A percentile compares a stretch with the other conserved stretches of the same genome.
phyloP scores from a whole-genome alignment of 352 stramenopile species.

The Blastocystis sp. region DNA sequence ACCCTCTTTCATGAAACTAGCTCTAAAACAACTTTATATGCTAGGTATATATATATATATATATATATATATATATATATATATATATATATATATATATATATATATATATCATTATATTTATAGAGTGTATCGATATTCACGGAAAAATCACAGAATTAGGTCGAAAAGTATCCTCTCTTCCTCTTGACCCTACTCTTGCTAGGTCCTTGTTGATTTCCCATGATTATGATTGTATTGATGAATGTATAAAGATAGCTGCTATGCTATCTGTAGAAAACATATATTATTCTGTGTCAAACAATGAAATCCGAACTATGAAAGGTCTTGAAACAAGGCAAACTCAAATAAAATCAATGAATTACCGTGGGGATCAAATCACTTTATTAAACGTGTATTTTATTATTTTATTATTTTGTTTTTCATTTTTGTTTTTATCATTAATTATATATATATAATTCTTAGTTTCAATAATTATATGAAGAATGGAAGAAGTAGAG shows the following conservation, averaged over 20 bases:
- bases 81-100: no score
- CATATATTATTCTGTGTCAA: conserved; percentile 45
- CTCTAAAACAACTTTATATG: conserved; percentile 54
- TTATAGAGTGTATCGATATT: no score
- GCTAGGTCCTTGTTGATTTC: conserved; percentile 56
- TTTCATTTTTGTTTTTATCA: no score
- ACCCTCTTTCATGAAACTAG: conserved; percentile 57
- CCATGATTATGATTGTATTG: conserved; percentile 48
- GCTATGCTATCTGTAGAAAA: conserved; percentile 62
- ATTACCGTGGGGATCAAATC: conserved; percentile 43
- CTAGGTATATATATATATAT: conserved; percentile 46
- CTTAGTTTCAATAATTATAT: conserved; percentile 31
- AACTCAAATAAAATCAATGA: conserved; percentile 39
- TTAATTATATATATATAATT: neutral
- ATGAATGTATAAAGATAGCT: conserved; percentile 53
- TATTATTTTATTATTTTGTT: conserved; percentile 13
- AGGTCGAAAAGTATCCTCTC: conserved; percentile 57
- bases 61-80: conserved; percentile 3
- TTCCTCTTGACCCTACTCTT: conserved; percentile 64
- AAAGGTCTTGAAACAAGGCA: conserved; percentile 38
- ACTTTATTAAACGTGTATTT: conserved; percentile 41
- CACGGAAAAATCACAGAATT: conserved; percentile 49
- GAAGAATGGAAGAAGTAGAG: conserved; percentile 5
- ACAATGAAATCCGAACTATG: neutral
- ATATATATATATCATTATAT: no score